Evolutionary conservation across 139 green algal species (phyloP), one percentile per base, ranked within the genome.

Genomic region (Closterium sp.): DNA sequence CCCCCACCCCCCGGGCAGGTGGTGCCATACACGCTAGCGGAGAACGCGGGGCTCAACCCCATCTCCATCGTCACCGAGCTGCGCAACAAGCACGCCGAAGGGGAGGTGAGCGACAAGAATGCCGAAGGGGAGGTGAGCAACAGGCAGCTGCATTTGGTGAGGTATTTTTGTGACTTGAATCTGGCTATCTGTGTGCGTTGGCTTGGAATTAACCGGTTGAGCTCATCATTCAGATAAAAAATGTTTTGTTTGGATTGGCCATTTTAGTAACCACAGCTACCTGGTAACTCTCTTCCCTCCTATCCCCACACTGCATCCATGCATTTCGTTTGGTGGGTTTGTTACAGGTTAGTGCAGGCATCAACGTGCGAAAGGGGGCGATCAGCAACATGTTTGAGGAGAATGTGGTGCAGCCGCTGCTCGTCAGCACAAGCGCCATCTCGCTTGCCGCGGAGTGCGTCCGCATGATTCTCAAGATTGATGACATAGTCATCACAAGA

Each of bases 61-160:
- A 99, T 99, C 89, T 93, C 97, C 84, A 98, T 99, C 34, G 98
- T 99, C n/a, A 99, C 98, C 3, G 96, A 99, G 96, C 96, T 99
- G 93, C 95, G 98, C 32, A 97, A 97, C 85, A 83, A 95, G 88
- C 98, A 99, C 92, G 97, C 98, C 2, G 89, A 95, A 30, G 97
- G 97, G 4, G 90, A 96, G 88, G 95, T 93, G 83, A 84, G 38
- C 38, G 1, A 10, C 38, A 66, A 66, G 8, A 10, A 66, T 10
- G 38, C 7, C 38, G 38, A 66, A 12, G 38, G 38, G 38, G 36
- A 9, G 36, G 36, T 93, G 81, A 36, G 89, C n/a, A n/a, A n/a
- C n/a, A n/a, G n/a, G n/a, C n/a, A n/a, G n/a, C n/a, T n/a, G n/a
- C n/a, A n/a, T n/a, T n/a, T n/a, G n/a, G n/a, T n/a, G n/a, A n/a